phyloP scores from a whole-genome alignment of 805 yeast genomes.

The Candida insectalens region DNA sequence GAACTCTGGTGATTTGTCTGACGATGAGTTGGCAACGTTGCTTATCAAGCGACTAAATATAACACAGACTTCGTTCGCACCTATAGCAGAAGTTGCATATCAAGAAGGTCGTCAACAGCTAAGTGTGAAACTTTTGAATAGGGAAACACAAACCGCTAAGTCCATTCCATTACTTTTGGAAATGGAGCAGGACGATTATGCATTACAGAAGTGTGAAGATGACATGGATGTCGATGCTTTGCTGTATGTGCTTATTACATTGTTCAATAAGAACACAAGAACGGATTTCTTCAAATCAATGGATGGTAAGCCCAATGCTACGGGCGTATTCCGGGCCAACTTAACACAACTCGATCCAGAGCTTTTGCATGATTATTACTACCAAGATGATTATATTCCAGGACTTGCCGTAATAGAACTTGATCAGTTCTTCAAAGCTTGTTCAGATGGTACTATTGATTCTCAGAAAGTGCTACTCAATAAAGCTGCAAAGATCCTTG shows the following conservation, averaged over 20 bases:
- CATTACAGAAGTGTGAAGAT: slow-evolving; percentile 57
- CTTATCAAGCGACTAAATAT: slow-evolving; percentile 37
- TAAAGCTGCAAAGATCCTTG: slow-evolving; percentile 21
- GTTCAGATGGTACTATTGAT: slow-evolving; percentile 12
- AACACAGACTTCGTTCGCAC: slow-evolving; percentile 42
- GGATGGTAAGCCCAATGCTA: slow-evolving; percentile 34
- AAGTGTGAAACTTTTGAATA: slow-evolving; percentile 55
- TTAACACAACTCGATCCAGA: slow-evolving; percentile 26
- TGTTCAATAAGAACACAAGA: slow-evolving; percentile 44
- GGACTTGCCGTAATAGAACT: slow-evolving; percentile 27
- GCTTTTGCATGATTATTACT: slow-evolving; percentile 42
- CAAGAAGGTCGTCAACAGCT: slow-evolving; percentile 73
- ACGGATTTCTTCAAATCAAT: slow-evolving; percentile 66
- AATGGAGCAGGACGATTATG: slow-evolving; percentile 45
- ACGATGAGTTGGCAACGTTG: slow-evolving; percentile 43
- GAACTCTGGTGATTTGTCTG: slow-evolving; percentile 42
- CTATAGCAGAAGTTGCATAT: slow-evolving; percentile 55
- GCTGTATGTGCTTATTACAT: slow-evolving; percentile 41
- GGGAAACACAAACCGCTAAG: slow-evolving; percentile 55
- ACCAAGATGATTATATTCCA: slow-evolving; percentile 51
- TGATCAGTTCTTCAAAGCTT: not conserved
- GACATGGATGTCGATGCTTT: slow-evolving; percentile 53
- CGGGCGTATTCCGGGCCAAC: slow-evolving; percentile 27
- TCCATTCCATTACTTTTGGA: slow-evolving; percentile 57
- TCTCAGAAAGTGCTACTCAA: slow-evolving; percentile 15